phyloP scores from a whole-genome alignment of 805 yeast species.

The Myxozyma neotropica region DNA sequence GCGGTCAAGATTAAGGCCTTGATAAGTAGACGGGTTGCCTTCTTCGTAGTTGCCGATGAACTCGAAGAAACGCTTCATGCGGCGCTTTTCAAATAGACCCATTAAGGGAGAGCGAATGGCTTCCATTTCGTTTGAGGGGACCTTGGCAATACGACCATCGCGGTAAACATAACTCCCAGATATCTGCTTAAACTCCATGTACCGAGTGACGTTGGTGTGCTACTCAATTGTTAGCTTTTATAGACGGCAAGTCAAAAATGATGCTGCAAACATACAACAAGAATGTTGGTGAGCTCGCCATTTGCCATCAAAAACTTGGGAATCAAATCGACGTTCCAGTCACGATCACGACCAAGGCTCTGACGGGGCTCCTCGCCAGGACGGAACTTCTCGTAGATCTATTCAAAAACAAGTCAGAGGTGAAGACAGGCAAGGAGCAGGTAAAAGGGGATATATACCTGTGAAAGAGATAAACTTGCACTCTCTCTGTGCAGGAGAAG shows the following conservation, averaged over 20 bases:
- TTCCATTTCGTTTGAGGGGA: slow-evolving; percentile 88
- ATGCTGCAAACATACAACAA: slow-evolving; percentile 48
- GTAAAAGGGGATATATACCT: slow-evolving; percentile 43
- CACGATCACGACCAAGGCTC: slow-evolving; percentile 85
- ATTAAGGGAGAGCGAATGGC: slow-evolving; percentile 88
- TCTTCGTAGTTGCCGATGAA: slow-evolving; percentile 82
- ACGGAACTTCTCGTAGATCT: slow-evolving; percentile 81
- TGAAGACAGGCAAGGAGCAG: too few relatives aligned
- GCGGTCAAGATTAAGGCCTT: slow-evolving; percentile 74
- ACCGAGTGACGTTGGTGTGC: slow-evolving; percentile 94
- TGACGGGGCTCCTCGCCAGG: slow-evolving; percentile 68
- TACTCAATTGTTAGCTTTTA: background rate
- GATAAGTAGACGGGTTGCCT: slow-evolving; percentile 76
- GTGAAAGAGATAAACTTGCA: slow-evolving; percentile 76
- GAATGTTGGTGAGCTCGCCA: slow-evolving; percentile 93
- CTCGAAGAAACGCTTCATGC: slow-evolving; percentile 90
- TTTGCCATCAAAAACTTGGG: slow-evolving; percentile 97
- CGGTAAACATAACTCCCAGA: slow-evolving; percentile 95
- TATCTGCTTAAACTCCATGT: slow-evolving; percentile 93
- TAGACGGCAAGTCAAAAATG: background rate
- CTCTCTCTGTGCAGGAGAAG: slow-evolving; percentile 53
- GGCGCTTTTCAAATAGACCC: slow-evolving; percentile 94
- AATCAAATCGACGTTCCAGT: slow-evolving; percentile 96
- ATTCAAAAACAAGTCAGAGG: slow-evolving; percentile 31
- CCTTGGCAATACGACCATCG: slow-evolving; percentile 88